These are phyloP conservation scores for Xylariales sp. DNA, from an alignment of 2,329 filamentous ascomycete species.

Conservation along the genomic window DNA sequence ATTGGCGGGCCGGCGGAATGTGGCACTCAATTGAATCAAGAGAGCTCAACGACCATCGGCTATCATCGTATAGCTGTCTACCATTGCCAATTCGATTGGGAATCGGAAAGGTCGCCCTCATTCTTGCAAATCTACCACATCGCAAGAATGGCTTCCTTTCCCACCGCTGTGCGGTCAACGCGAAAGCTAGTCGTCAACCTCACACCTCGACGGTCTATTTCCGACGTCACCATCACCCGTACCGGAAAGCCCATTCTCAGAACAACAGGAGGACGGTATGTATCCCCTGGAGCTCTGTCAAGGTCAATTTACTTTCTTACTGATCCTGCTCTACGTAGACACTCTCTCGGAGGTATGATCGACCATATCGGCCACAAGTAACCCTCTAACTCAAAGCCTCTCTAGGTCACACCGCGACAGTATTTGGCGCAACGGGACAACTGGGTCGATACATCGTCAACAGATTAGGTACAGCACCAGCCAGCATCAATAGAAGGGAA, in stretches of 20 bases:
- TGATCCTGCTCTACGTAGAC: constrained; percentile 57
- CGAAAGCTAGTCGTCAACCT: constrained; percentile 41
- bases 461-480: constrained; percentile 59
- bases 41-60: constrained; percentile 7
- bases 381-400: too few species aligned
- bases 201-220: constrained; percentile 51
- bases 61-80: not conserved
- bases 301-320: too few species aligned
- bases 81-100: constrained; percentile 16
- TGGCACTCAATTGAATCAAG: constrained; percentile 8
- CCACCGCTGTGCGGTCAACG: constrained; percentile 51
- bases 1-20: constrained; percentile 11
- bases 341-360: constrained; percentile 81
- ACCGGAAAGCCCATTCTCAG: constrained; percentile 95
- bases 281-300: too few species aligned
- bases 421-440: constrained; percentile 96
- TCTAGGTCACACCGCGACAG: constrained; percentile 87
- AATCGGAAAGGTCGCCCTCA: constrained; percentile 24
- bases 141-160: constrained; percentile 52
- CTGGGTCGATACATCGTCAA: constrained; percentile 97
- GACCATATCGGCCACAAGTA: too few species aligned
- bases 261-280: constrained; percentile 82
- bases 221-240: constrained; percentile 88
- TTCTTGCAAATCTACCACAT: constrained; percentile 26
- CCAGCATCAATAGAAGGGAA: constrained; percentile 15